Conservation (phyloP, 495 filamentous ascomycete genomes). For the Hyaloscypha bicolor region DNA sequence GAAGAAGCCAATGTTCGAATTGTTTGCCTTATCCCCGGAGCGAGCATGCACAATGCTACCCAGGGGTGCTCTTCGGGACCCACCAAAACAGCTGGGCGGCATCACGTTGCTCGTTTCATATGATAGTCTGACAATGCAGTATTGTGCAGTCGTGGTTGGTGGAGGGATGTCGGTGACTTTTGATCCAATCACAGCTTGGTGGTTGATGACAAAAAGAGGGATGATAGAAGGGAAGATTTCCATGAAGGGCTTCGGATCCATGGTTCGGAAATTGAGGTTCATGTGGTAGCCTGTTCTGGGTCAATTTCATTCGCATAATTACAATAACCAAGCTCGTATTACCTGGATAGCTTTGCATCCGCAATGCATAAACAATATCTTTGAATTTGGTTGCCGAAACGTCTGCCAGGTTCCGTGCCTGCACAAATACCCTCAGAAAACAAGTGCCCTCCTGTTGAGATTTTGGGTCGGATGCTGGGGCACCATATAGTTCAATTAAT, state of each 20-base stretch:
- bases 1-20: slow-evolving; percentile 41
- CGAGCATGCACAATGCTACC: slow-evolving; percentile 38
- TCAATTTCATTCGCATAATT: background rate
- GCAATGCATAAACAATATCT: slow-evolving; percentile 32
- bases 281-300: slow-evolving; percentile 11
- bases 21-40: slow-evolving; percentile 42
- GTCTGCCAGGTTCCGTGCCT: slow-evolving; percentile 27
- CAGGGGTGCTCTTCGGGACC: too few species aligned
- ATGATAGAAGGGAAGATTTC: slow-evolving; percentile 9
- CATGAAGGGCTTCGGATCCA: slow-evolving; percentile 21
- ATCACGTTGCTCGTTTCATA: slow-evolving; percentile 9
- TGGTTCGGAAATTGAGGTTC: slow-evolving; percentile 20
- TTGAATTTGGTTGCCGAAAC: slow-evolving; percentile 30
- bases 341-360: slow-evolving; percentile 39
- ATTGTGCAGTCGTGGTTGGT: background rate
- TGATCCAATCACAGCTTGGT: background rate
- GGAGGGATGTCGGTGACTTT: background rate
- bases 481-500: slow-evolving; percentile 28
- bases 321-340: background rate
- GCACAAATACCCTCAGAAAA: slow-evolving; percentile 29
- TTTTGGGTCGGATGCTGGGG: slow-evolving; percentile 25
- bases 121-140: background rate
- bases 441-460: slow-evolving; percentile 29
- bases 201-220: slow-evolving; percentile 3
- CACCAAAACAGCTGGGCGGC: too few species aligned